Conservation (phyloP, 345 rosid genomes). For the Murraya paniculata region DNA sequence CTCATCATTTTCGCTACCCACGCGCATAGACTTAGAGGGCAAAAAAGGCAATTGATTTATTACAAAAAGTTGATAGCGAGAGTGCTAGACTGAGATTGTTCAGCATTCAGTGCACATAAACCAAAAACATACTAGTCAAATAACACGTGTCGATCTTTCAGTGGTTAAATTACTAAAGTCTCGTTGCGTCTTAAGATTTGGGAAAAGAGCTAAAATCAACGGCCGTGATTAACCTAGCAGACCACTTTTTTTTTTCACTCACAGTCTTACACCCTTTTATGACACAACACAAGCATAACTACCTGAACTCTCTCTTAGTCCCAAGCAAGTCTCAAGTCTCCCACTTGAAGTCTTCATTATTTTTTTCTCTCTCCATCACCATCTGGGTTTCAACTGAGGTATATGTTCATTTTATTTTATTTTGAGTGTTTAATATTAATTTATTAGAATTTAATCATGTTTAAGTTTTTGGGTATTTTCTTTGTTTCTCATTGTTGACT, state of each 20-base stretch:
- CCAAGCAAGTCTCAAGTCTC: background rate
- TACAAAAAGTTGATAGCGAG: background rate
- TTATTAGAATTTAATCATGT: background rate
- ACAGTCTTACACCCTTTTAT: background rate
- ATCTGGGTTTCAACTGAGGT: constrained; percentile 9
- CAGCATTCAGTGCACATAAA: background rate
- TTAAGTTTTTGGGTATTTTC: background rate
- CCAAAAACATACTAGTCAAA: background rate
- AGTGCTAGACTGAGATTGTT: background rate
- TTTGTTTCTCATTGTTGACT: background rate
- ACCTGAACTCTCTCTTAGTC: background rate
- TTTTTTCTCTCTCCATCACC: background rate
- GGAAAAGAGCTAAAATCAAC: background rate
- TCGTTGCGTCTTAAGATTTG: background rate
- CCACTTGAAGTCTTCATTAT: background rate
- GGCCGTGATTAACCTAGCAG: constrained; percentile 6
- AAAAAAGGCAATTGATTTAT: background rate
- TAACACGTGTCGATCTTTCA: background rate
- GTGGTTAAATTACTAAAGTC: background rate
- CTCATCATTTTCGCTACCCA: background rate
- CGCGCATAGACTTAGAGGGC: background rate
- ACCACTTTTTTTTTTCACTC: background rate
- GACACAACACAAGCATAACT: background rate
- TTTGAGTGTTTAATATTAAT: background rate
- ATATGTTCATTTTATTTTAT: background rate